Conservation (phyloP, 768 basidiomycete species). For the Hypholoma sublateritium region DNA sequence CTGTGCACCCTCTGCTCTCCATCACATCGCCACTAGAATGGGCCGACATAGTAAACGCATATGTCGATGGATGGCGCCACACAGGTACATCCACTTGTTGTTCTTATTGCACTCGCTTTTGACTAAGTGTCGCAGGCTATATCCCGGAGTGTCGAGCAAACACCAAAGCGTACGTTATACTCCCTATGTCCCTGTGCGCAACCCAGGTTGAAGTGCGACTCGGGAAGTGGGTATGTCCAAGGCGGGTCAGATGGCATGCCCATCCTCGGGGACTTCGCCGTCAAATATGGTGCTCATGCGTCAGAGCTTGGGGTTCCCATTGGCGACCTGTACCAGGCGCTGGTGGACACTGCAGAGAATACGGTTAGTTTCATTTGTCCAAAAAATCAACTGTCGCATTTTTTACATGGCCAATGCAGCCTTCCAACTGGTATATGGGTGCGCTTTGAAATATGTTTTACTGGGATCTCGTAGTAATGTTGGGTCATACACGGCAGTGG, state of each 20-base stretch:
- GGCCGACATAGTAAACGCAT: constrained; percentile 46
- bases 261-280: constrained; percentile 50
- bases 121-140: constrained; percentile 28
- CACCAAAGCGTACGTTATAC: constrained; percentile 40
- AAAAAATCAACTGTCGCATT: background rate
- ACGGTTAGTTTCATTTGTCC: constrained; percentile 32
- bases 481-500: constrained; percentile 27
- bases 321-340: constrained; percentile 47
- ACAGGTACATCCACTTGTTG: constrained; percentile 29
- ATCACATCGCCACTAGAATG: constrained; percentile 44
- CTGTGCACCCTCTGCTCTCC: constrained; percentile 50
- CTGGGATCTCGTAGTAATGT: background rate
- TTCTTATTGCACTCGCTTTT: background rate
- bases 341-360: constrained; percentile 52
- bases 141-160: constrained; percentile 52
- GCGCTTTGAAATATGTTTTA: background rate
- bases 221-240: constrained; percentile 44
- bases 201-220: no score
- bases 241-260: constrained; percentile 53
- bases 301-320: constrained; percentile 39
- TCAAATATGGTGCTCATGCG: constrained; percentile 41
- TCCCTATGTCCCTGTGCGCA: background rate
- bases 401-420: constrained; percentile 24
- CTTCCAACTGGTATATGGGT: constrained; percentile 52
- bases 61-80: constrained; percentile 51